Evolutionary conservation across 169 alveolate species (phyloP), one percentile per base, ranked within the genome.

Genomic region (Cryptosporidium sp.): DNA sequence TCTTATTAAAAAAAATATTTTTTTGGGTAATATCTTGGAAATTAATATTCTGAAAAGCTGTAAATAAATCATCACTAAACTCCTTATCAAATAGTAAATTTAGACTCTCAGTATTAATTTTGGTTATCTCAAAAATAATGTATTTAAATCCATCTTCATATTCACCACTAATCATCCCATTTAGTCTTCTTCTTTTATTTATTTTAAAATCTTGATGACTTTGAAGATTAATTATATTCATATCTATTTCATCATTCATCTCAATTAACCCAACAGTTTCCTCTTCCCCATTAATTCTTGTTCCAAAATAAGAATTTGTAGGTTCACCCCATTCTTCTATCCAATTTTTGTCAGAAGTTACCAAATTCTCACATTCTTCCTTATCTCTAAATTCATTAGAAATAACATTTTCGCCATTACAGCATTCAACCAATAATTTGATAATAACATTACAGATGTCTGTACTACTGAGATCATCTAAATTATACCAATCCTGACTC

Each of bases 401-500:
- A n/a, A 53, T 37, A 52, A 23, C 2, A n/a, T 23, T 8, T 39
- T 16, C 62, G 42, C 7, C n/a, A 10, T 44, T 31, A 45, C 60
- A 60, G n/a, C 44, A 80, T 10, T 65, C 75, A 18, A 44, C 33
- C 23, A 80, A 21, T 65, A 67, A 29, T 18, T 48, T 39, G 10
- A 80, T 42, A 29, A 70, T 70, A 23, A n/a, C 39, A 33, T 80
- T 65, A 23, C 89, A 80, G 5, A 80, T 35, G 12, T 80, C 65
- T 3, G 70, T 61, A 16, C 67, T 48, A 26, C 70, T 26, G 4
- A 80, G 48, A n/a, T 80, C 69, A 39, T 80, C 67, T 29, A 80
- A 44, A 44, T 80, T 80, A 31, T 67, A 80, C 89, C 89, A 80
- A 29, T 80, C 75, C 48, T 51, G 44, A 33, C 80, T 80, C 53